Percentiles rank a stretch among this genome's conserved stretches.
Evolutionary conservation across 345 rosid genomes (phyloP).

Genomic region (Salix udensis): DNA sequence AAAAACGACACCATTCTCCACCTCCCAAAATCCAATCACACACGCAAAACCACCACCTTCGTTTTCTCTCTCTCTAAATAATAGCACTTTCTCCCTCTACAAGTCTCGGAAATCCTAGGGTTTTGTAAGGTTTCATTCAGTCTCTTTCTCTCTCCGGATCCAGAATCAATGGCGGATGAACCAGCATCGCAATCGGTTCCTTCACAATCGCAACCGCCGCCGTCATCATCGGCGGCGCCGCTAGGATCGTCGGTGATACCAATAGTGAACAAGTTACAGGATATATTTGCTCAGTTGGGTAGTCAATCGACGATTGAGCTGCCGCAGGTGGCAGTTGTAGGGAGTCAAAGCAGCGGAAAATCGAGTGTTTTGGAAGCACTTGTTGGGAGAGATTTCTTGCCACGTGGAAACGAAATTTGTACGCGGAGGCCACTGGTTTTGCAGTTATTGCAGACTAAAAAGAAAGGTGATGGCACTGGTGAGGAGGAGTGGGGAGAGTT

Average conservation of each 20-base stretch:
- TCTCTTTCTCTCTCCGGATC: neutral
- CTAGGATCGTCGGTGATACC: slow-evolving; percentile 92
- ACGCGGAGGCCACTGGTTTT: slow-evolving; percentile 96
- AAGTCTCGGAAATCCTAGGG: neutral
- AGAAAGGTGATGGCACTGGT: slow-evolving; percentile 50
- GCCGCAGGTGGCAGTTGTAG: slow-evolving; percentile 98
- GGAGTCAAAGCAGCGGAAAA: slow-evolving; percentile 99
- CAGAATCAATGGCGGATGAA: slow-evolving; percentile 26
- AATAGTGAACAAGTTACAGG: slow-evolving; percentile 87
- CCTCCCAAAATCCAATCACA: neutral
- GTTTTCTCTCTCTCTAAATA: neutral
- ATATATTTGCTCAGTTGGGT: slow-evolving; percentile 92
- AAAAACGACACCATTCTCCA: neutral
- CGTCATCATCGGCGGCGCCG: slow-evolving; percentile 15
- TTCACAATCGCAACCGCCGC: slow-evolving; percentile 8
- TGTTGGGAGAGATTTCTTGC: slow-evolving; percentile 95
- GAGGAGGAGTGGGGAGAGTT: slow-evolving; percentile 99
- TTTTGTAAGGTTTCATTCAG: neutral
- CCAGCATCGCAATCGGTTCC: slow-evolving; percentile 21
- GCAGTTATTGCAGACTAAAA: slow-evolving; percentile 84
- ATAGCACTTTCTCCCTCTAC: neutral
- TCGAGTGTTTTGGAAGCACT: slow-evolving; percentile 96
- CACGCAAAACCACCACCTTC: neutral
- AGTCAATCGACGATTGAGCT: slow-evolving; percentile 86
- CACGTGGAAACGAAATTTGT: slow-evolving; percentile 87